Conservation (phyloP, 345 rosid species). For the Aquilaria yunnanensis region DNA sequence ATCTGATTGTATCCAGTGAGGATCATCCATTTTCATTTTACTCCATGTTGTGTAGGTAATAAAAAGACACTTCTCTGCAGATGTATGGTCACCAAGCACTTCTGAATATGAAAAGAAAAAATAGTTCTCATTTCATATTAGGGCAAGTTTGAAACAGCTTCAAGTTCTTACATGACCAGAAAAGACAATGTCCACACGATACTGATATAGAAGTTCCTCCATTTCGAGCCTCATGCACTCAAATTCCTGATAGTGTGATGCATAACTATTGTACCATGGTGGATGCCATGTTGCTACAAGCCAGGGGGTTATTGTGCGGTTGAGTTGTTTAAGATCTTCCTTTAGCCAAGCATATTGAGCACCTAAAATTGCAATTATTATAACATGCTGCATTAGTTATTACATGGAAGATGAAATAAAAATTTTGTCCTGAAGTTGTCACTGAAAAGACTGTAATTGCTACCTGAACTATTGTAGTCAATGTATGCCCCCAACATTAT, state of each 20-base stretch:
- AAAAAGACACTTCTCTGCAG: no score
- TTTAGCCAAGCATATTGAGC: conserved; percentile 65
- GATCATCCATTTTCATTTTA: not conserved
- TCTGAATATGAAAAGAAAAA: not conserved
- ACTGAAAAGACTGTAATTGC: not conserved
- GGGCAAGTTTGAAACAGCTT: not conserved
- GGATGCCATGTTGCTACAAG: conserved; percentile 81
- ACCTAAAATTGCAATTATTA: conserved; percentile 33
- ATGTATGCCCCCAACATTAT: conserved; percentile 84
- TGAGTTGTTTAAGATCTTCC: conserved; percentile 50
- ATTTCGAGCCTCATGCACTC: conserved; percentile 95
- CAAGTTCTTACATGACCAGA: conserved; percentile 66
- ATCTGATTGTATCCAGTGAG: not conserved
- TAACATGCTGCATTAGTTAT: not conserved
- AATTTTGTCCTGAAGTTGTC: no score
- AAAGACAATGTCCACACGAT: conserved; percentile 62
- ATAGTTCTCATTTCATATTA: not conserved
- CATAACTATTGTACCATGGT: conserved; percentile 81
- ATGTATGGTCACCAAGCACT: not conserved
- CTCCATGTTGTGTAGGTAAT: not conserved
- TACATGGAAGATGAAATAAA: no score
- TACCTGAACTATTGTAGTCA: conserved; percentile 65
- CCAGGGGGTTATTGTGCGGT: conserved; percentile 69
- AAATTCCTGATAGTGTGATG: conserved; percentile 83
- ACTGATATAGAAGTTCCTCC: conserved; percentile 71